These are phyloP conservation scores for Tetramitus jugosus DNA, from an alignment of 208 protist genomes.

Conservation along the genomic window DNA sequence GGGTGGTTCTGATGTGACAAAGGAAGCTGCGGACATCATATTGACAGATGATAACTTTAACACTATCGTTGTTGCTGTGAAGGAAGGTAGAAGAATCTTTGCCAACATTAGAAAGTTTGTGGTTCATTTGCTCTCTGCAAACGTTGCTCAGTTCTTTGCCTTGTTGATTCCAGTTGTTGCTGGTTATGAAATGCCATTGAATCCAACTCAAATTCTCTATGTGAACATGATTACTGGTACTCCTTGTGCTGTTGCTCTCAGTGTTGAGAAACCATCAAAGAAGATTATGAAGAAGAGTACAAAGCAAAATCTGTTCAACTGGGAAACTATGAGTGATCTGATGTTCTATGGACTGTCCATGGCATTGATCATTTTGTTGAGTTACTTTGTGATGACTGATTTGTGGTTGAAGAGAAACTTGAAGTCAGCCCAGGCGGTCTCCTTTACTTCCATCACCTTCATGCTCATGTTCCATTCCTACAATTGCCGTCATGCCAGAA, in stretches of 20 bases:
- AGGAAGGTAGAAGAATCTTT: constrained; percentile 66
- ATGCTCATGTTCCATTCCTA: constrained; percentile 70
- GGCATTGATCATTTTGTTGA: constrained; percentile 45
- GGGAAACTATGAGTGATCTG: constrained; percentile 64
- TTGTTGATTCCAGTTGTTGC: constrained; percentile 65
- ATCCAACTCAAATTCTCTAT: constrained; percentile 80
- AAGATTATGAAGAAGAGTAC: constrained; percentile 41
- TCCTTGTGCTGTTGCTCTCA: background rate
- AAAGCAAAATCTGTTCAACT: constrained; percentile 54
- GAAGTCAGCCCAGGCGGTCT: constrained; percentile 57
- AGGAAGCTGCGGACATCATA: constrained; percentile 53
- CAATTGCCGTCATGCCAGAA: constrained; percentile 63
- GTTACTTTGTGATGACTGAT: constrained; percentile 50
- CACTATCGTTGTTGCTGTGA: constrained; percentile 84
- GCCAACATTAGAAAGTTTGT: constrained; percentile 77
- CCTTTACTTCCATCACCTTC: constrained; percentile 69
- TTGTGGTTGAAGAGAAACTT: constrained; percentile 52
- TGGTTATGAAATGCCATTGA: constrained; percentile 55
- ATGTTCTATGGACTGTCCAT: constrained; percentile 68
- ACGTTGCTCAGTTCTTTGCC: constrained; percentile 54
- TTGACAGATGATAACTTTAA: constrained; percentile 90
- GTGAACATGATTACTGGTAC: constrained; percentile 71
- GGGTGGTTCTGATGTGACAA: constrained; percentile 67
- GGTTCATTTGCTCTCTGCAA: constrained; percentile 67
- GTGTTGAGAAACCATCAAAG: background rate